Evolutionary conservation across 768 basidiomycete species (phyloP).

Genomic region (Saitozyma sp.): DNA sequence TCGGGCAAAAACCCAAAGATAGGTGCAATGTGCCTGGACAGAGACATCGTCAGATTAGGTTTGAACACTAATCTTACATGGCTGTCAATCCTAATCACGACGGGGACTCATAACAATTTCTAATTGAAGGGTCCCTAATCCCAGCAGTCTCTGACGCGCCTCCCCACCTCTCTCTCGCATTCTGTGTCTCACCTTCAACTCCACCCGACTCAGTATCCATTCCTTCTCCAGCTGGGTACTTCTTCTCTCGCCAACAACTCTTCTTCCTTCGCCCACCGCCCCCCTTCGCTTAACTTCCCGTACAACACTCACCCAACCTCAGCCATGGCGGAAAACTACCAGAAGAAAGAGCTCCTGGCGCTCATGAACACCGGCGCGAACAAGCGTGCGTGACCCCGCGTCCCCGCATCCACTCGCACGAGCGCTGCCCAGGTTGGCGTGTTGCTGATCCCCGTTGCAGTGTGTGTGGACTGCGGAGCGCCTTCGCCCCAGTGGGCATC

Average conservation of each 20-base stretch:
- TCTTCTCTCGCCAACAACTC: neutral
- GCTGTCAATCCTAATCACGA: too few species aligned
- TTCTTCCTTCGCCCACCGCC: neutral
- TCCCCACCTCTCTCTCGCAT: too few species aligned
- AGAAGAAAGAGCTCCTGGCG: conserved; percentile 70
- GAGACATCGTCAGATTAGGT: too few species aligned
- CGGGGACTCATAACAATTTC: too few species aligned
- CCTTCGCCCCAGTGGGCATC: conserved; percentile 93
- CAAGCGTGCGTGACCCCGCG: conserved; percentile 55
- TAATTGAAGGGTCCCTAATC: too few species aligned
- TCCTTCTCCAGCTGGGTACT: neutral
- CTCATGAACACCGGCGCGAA: conserved; percentile 76
- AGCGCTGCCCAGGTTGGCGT: neutral
- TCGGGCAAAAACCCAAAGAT: too few species aligned
- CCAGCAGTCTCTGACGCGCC: too few species aligned
- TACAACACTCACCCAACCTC: neutral
- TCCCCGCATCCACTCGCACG: neutral
- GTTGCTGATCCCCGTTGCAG: conserved; percentile 18
- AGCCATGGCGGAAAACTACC: conserved; percentile 63
- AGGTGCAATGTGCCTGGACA: too few species aligned
- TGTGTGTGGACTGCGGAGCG: conserved; percentile 77
- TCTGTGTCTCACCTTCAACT: too few species aligned
- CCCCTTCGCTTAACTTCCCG: too few species aligned
- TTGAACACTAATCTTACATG: too few species aligned
- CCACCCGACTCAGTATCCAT: neutral